A percentile compares a stretch with the other conserved stretches of the same genome.
These are phyloP conservation scores for Sechiopsis laciniata DNA, from an alignment of 306 rosid genomes.

Conservation along the genomic window DNA sequence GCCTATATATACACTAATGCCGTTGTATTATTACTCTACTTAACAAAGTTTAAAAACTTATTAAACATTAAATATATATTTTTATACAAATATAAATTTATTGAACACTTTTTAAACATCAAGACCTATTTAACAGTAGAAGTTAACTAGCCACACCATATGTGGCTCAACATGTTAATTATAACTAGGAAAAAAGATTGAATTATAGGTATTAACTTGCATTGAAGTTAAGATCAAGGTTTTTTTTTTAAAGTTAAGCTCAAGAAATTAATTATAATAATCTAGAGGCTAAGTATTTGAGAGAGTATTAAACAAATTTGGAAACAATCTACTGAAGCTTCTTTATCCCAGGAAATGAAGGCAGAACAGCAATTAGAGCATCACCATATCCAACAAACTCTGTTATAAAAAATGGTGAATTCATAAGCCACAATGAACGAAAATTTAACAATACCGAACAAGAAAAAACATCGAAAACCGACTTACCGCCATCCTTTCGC, in stretches of 20 bases:
- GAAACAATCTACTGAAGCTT: constrained; percentile 56
- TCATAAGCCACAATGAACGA: neutral
- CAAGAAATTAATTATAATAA: neutral
- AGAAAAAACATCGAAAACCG: constrained; percentile 12
- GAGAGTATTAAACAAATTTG: neutral
- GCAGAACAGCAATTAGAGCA: constrained; percentile 69
- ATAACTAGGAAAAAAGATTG: neutral
- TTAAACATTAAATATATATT: too few relatives aligned
- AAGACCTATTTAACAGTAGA: too few relatives aligned
- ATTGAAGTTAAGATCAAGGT: neutral
- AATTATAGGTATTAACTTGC: neutral
- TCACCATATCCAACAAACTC: constrained; percentile 92
- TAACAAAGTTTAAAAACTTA: too few relatives aligned
- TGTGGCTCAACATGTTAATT: neutral
- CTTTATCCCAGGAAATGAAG: constrained; percentile 85
- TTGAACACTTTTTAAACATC: too few relatives aligned
- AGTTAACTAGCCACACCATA: too few relatives aligned
- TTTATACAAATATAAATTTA: too few relatives aligned
- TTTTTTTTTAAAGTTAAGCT: too few relatives aligned
- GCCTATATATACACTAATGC: too few relatives aligned
- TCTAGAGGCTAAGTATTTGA: neutral
- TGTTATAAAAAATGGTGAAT: constrained; percentile 27
- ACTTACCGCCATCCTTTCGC: constrained; percentile 75
- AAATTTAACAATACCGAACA: neutral
- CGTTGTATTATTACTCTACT: too few relatives aligned